Conservation (phyloP, 2,329 filamentous ascomycete species). For the Botryotinia globosa region DNA sequence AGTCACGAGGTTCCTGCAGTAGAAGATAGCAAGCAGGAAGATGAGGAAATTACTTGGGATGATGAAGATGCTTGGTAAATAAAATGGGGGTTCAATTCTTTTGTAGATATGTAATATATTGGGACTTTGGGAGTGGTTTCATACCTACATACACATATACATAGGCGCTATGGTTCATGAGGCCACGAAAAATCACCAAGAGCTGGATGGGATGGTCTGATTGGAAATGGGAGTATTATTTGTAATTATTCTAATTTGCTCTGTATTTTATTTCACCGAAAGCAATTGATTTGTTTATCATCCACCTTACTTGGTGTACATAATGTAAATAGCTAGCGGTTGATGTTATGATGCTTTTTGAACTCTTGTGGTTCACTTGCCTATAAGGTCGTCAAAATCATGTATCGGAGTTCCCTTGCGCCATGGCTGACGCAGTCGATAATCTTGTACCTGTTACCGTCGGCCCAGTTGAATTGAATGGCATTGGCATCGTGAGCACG, state of each 20-base stretch:
- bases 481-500: background rate
- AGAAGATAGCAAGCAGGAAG: background rate
- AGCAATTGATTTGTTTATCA: background rate
- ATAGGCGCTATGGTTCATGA: background rate
- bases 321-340: background rate
- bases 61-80: conserved; percentile 10
- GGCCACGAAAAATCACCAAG: background rate
- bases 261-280: background rate
- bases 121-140: background rate
- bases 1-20: background rate
- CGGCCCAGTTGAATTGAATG: background rate
- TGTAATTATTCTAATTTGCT: background rate
- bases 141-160: background rate
- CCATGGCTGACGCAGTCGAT: background rate
- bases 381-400: background rate
- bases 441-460: background rate
- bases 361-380: too few relatives aligned
- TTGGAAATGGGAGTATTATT: background rate
- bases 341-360: too few relatives aligned
- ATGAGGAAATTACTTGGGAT: conserved; percentile 13
- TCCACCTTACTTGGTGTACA: background rate
- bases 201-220: conserved; percentile 4
- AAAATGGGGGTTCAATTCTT: background rate
- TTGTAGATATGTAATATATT: background rate
- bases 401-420: background rate